phyloP scores from a whole-genome alignment of 257 asterid genomes.

The Haberlea rhodopensis region DNA sequence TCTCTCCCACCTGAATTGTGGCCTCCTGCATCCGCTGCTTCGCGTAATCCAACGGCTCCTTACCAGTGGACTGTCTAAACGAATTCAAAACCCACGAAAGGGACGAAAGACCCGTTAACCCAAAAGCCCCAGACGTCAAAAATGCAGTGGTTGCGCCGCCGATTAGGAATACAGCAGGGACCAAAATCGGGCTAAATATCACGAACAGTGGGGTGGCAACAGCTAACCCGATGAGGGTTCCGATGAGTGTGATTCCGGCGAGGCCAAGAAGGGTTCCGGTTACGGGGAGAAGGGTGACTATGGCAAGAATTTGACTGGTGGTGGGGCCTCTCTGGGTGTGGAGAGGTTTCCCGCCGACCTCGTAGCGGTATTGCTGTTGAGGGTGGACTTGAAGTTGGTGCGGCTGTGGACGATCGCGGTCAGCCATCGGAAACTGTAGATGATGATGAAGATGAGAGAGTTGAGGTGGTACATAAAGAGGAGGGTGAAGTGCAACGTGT shows the following conservation, averaged over 20 bases:
- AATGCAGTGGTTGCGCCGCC: slow-evolving; percentile 51
- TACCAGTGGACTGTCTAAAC: slow-evolving; percentile 40
- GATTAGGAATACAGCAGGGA: slow-evolving; percentile 42
- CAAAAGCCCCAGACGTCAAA: slow-evolving; percentile 60
- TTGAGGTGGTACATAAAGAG: slow-evolving; percentile 22
- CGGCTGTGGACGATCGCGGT: slow-evolving; percentile 36
- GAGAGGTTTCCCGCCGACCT: slow-evolving; percentile 27
- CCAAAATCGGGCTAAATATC: slow-evolving; percentile 56
- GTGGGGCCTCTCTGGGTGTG: slow-evolving; percentile 44
- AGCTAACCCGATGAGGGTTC: slow-evolving; percentile 46
- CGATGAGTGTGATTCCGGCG: slow-evolving; percentile 48
- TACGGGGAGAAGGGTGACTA: slow-evolving; percentile 51
- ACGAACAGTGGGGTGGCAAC: slow-evolving; percentile 51
- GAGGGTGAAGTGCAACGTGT: slow-evolving; percentile 43
- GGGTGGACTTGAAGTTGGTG: slow-evolving; percentile 47
- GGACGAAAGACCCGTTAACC: slow-evolving; percentile 60
- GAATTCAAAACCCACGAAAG: slow-evolving; percentile 53
- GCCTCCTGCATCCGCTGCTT: slow-evolving; percentile 49
- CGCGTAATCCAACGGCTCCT: slow-evolving; percentile 44
- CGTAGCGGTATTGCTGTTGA: slow-evolving; percentile 22
- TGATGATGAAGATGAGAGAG: not conserved
- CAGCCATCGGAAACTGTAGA: slow-evolving; percentile 26
- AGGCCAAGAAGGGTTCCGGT: slow-evolving; percentile 50
- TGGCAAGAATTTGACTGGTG: slow-evolving; percentile 42
- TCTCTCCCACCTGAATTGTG: slow-evolving; percentile 32